phyloP scores from a whole-genome alignment of 1,139 yeast genomes.

The Eremothecium coryli region DNA sequence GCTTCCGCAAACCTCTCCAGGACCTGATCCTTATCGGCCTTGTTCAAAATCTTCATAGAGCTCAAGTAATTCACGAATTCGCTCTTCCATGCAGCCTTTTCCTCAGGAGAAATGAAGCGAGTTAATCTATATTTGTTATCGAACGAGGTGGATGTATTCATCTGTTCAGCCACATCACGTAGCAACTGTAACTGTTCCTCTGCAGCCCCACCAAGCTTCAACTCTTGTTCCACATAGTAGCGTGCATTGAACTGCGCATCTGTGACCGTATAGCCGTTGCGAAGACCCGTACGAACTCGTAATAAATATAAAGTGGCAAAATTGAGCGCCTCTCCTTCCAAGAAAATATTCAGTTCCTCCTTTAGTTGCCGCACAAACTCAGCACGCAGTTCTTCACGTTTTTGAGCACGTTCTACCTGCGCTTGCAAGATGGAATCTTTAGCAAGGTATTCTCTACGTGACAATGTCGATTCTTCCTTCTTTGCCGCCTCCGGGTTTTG shows the following conservation, averaged over 20 bases:
- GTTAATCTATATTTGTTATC: constrained; percentile 35
- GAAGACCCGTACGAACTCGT: constrained; percentile 40
- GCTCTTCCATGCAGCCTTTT: constrained; percentile 28
- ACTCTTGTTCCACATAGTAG: constrained; percentile 41
- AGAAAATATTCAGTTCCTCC: constrained; percentile 26
- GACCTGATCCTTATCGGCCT: constrained; percentile 30
- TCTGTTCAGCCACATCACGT: constrained; percentile 19
- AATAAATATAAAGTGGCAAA: constrained; percentile 45
- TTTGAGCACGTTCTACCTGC: constrained; percentile 34
- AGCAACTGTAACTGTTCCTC: constrained; percentile 33
- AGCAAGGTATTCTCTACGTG: constrained; percentile 47
- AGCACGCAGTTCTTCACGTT: constrained; percentile 31
- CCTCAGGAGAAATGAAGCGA: constrained; percentile 32
- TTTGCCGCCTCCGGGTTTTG: constrained; percentile 42
- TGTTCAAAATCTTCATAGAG: constrained; percentile 17
- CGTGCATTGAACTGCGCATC: constrained; percentile 55
- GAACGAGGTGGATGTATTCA: constrained; percentile 29
- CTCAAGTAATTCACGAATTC: constrained; percentile 29
- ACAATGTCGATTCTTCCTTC: constrained; percentile 40
- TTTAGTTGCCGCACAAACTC: constrained; percentile 25
- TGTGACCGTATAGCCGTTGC: constrained; percentile 41
- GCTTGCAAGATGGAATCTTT: constrained; percentile 42
- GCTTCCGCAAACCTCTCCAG: constrained; percentile 31
- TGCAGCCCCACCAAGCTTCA: constrained; percentile 37
- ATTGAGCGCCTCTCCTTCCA: constrained; percentile 32